A percentile compares a stretch with the other conserved stretches of the same genome.
phyloP scores from a whole-genome alignment of 805 yeast species.

The Kuraishia borneana region DNA sequence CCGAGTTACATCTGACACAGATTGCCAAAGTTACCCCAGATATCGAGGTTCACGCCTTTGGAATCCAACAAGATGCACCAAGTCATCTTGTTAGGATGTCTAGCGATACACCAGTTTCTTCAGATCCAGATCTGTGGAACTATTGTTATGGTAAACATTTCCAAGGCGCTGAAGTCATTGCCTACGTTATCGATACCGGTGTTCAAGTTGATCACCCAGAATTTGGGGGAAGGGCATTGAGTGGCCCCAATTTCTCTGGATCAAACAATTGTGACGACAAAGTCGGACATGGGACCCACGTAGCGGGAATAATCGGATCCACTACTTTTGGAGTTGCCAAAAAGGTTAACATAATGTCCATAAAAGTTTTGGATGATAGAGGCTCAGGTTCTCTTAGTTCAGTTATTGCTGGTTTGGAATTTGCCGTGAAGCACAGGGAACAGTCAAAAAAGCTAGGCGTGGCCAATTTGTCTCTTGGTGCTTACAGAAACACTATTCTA shows the following conservation, averaged over 20 bases:
- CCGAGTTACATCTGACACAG: conserved; percentile 6
- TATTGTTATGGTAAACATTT: conserved; percentile 36
- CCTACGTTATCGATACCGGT: conserved; percentile 82
- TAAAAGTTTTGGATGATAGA: conserved; percentile 55
- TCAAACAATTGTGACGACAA: conserved; percentile 44
- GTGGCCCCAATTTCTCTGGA: conserved; percentile 56
- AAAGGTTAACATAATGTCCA: conserved; percentile 48
- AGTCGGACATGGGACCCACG: conserved; percentile 91
- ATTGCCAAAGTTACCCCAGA: conserved; percentile 66
- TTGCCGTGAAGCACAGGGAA: conserved; percentile 47
- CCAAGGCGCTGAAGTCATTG: conserved; percentile 52
- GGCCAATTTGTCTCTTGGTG: conserved; percentile 76
- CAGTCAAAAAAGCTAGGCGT: conserved; percentile 35
- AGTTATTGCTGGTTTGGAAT: conserved; percentile 57
- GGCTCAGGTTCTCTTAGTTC: conserved; percentile 68
- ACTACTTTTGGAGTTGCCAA: conserved; percentile 77
- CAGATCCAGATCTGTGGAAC: conserved; percentile 12
- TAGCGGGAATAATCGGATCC: conserved; percentile 83
- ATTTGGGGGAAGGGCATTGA: conserved; percentile 47
- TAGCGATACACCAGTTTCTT: conserved; percentile 22
- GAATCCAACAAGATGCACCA: conserved; percentile 27
- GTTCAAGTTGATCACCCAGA: conserved; percentile 51
- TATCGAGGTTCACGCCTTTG: conserved; percentile 45
- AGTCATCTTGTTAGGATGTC: conserved; percentile 56
- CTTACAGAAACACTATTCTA: conserved; percentile 51